These are phyloP conservation scores for Dictyostelium firmibasis DNA, from an alignment of 78 protist genomes.

Conservation along the genomic window DNA sequence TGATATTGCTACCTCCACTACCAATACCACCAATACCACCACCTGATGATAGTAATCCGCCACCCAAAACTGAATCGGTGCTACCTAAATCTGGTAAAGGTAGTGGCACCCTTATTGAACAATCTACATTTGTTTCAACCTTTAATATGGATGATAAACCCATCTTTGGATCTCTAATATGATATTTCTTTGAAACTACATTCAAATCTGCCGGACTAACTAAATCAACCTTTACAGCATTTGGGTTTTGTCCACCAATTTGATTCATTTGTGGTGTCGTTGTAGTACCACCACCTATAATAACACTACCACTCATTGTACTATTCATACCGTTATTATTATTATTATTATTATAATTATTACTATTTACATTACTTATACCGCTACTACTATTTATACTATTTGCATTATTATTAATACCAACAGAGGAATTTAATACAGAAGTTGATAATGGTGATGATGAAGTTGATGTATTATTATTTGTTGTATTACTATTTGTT, in stretches of 20 bases:
- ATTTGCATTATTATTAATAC: not conserved
- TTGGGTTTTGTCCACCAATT: not conserved
- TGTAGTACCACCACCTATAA: not conserved
- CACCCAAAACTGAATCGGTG: not conserved
- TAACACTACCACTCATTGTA: not conserved
- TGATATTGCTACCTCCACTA: not conserved
- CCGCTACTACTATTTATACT: not conserved
- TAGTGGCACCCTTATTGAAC: conserved; percentile 33
- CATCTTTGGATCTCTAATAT: not conserved
- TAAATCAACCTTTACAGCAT: not conserved
- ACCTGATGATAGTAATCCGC: not conserved
- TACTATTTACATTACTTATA: not conserved
- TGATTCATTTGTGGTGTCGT: not conserved
- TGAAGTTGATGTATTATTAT: not conserved
- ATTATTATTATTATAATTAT: not conserved
- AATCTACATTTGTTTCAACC: conserved; percentile 28
- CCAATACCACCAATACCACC: not conserved
- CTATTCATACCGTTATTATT: not conserved
- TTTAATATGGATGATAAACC: not conserved
- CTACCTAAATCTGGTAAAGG: conserved; percentile 55
- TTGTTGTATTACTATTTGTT: not conserved
- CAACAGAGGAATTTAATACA: not conserved
- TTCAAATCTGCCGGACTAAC: conserved; percentile 42
- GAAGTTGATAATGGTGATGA: not conserved
- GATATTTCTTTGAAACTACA: conserved; percentile 33